phyloP scores from a whole-genome alignment of 345 rosid species.

The Camelina laxa region DNA sequence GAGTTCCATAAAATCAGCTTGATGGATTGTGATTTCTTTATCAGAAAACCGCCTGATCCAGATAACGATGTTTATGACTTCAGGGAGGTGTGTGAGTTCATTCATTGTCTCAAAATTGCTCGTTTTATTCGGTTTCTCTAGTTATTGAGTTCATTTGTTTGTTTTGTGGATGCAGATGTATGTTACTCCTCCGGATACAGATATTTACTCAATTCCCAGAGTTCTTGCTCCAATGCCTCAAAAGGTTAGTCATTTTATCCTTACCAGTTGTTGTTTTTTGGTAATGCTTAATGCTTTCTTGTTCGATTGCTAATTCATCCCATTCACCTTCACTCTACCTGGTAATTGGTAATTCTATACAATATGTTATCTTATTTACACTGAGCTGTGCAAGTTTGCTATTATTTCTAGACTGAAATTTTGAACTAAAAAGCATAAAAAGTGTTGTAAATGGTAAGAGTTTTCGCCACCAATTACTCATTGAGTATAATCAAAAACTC shows the following conservation, averaged over 20 bases:
- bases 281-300: not conserved
- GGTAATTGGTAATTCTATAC: conserved; percentile 1
- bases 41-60: conserved; percentile 93
- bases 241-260: conserved; percentile 53
- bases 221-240: conserved; percentile 93
- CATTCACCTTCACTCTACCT: not conserved
- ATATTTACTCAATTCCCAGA: conserved; percentile 83
- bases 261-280: not conserved
- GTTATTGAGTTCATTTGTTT: not conserved
- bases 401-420: not conserved
- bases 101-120: not conserved
- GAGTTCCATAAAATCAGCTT: conserved; percentile 89
- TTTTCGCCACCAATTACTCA: conserved; percentile 13
- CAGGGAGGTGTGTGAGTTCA: conserved; percentile 65
- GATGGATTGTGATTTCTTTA: conserved; percentile 91
- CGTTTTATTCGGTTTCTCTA: not conserved
- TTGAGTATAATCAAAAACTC: not conserved
- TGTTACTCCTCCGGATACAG: conserved; percentile 94
- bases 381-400: conserved; percentile 14
- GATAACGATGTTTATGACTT: conserved; percentile 94
- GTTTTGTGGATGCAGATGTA: conserved; percentile 68
- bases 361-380: not conserved
- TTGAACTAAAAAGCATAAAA: not conserved
- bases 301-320: not conserved
- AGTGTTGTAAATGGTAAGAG: not conserved